Conservation (phyloP, 1,139 yeast species). For the Yamadazyma dendronema region DNA sequence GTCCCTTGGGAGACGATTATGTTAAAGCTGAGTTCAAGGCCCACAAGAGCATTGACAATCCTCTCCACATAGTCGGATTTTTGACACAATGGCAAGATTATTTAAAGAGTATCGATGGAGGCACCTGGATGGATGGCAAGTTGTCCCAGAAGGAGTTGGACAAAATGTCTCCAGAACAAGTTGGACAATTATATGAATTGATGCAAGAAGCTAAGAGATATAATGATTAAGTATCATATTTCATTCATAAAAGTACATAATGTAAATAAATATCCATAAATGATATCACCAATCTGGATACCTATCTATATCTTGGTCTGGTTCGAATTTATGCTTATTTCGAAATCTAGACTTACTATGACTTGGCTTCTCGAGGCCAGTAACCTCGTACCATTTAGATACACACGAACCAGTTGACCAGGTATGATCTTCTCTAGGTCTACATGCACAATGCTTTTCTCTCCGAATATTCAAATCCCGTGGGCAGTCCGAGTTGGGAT, state of each 20-base stretch:
- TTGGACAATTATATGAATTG: conserved; percentile 63
- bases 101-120: conserved; percentile 67
- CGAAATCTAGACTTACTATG: conserved; percentile 12
- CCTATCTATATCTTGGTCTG: conserved; percentile 10
- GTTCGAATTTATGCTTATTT: conserved; percentile 15
- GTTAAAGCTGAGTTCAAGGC: conserved; percentile 87
- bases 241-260: neutral
- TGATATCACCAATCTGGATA: conserved; percentile 10
- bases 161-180: conserved; percentile 88
- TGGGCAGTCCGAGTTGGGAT: conserved; percentile 80
- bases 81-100: conserved; percentile 95
- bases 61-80: conserved; percentile 90
- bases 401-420: conserved; percentile 19
- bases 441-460: conserved; percentile 21
- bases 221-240: conserved; percentile 15
- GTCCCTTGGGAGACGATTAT: conserved; percentile 84
- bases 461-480: conserved; percentile 43
- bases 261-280: neutral
- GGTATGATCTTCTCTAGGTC: conserved; percentile 22
- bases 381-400: conserved; percentile 22
- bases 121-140: conserved; percentile 71
- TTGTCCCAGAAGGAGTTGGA: conserved; percentile 66
- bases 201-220: conserved; percentile 52
- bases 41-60: conserved; percentile 82
- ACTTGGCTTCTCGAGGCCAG: conserved; percentile 14